phyloP scores from a whole-genome alignment of 2,329 filamentous ascomycete genomes.

The Trichoderma pleuroti region DNA sequence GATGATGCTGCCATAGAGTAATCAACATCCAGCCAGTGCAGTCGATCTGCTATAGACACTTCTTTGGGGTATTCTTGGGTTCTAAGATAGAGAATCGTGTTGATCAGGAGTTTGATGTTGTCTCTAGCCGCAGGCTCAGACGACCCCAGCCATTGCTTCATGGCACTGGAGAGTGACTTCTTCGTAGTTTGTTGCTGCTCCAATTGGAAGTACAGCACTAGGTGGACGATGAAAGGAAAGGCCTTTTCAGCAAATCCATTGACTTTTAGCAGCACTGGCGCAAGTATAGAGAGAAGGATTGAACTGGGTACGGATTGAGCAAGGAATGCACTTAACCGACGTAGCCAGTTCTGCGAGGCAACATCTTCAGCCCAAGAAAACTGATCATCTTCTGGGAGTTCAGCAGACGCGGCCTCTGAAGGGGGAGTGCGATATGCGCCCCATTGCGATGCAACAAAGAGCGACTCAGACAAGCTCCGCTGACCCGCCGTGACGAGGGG shows the following conservation, averaged over 20 bases:
- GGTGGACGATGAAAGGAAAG: conserved; percentile 81
- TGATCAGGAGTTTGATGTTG: conserved; percentile 70
- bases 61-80: conserved; percentile 74
- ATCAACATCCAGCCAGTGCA: conserved; percentile 83
- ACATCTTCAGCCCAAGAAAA: conserved; percentile 38
- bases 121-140: conserved; percentile 43
- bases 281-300: conserved; percentile 65
- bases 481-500: conserved; percentile 49
- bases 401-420: conserved; percentile 41
- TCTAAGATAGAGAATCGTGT: conserved; percentile 81
- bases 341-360: conserved; percentile 55
- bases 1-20: conserved; percentile 65
- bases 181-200: conserved; percentile 58
- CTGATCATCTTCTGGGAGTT: conserved; percentile 21
- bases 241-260: conserved; percentile 67
- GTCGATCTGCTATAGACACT: conserved; percentile 71
- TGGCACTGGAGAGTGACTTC: conserved; percentile 60
- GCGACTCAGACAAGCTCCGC: conserved; percentile 47
- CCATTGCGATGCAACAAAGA: conserved; percentile 57
- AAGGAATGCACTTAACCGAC: conserved; percentile 58
- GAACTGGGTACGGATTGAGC: conserved; percentile 58
- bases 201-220: conserved; percentile 69
- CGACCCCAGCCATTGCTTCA: conserved; percentile 59
- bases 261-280: conserved; percentile 62
- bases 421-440: conserved; percentile 51